A percentile compares a stretch with the other conserved stretches of the same genome.
Evolutionary conservation across 371 early-diverging fungal genomes (phyloP).

Genomic region (Haplosporangium sp.): DNA sequence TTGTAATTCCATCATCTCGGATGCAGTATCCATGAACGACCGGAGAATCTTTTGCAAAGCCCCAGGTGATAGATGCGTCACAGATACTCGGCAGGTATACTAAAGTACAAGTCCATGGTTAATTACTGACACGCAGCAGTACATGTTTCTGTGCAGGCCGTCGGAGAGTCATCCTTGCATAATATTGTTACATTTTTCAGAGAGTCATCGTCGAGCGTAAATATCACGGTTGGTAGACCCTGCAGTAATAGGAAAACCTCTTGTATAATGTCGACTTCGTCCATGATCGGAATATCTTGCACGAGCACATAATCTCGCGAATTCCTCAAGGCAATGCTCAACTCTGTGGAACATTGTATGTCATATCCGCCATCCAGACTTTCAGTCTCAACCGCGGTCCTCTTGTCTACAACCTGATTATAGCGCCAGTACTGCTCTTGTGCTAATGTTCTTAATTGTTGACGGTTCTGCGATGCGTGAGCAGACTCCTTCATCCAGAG

Average conservation of each 20-base stretch:
- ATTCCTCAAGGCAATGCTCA: constrained; percentile 8
- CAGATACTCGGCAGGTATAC: no score
- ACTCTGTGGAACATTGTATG: constrained; percentile 9
- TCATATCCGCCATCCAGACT: constrained; percentile 6
- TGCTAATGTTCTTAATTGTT: constrained; percentile 1
- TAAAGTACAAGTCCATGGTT: background rate
- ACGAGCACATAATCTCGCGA: constrained; percentile 10
- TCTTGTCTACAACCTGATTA: background rate
- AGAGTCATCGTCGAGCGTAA: background rate
- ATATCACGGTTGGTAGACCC: constrained; percentile 27
- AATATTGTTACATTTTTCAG: background rate
- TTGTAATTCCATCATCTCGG: constrained; percentile 12
- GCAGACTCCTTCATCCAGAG: constrained; percentile 3
- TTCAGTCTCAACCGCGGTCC: no score
- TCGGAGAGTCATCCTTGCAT: no score
- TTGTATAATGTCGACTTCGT: constrained; percentile 40
- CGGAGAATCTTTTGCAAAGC: constrained; percentile 17
- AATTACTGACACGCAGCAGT: no score
- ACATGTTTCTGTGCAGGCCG: no score
- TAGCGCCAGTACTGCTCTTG: constrained; percentile 37
- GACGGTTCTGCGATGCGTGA: background rate
- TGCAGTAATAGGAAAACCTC: constrained; percentile 42
- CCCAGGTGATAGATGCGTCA: constrained; percentile 33
- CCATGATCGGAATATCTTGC: constrained; percentile 17
- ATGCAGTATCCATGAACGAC: constrained; percentile 22